These are phyloP conservation scores for Salix caprea DNA, from an alignment of 345 rosid genomes.

Conservation along the genomic window DNA sequence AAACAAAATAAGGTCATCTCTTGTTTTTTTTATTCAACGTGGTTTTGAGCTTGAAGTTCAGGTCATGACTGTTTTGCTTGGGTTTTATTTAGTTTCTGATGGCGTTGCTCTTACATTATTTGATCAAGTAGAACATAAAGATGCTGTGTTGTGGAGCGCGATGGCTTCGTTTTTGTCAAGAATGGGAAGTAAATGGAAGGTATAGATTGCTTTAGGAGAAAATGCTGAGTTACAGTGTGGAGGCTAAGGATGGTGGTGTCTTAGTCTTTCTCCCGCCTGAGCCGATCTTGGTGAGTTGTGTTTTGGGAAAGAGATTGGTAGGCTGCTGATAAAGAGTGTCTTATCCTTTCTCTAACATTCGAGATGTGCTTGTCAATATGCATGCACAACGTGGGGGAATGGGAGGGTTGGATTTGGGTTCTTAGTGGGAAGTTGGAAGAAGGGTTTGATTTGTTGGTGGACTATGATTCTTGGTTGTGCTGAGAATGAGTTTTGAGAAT, in stretches of 20 bases:
- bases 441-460: constrained; percentile 25
- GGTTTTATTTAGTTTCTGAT: constrained; percentile 14
- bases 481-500: constrained; percentile 5
- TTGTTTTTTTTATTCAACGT: constrained; percentile 20
- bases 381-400: constrained; percentile 27
- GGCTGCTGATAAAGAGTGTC: constrained; percentile 13
- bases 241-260: constrained; percentile 20
- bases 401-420: constrained; percentile 5
- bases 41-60: constrained; percentile 22
- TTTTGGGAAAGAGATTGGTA: constrained; percentile 20
- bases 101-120: constrained; percentile 18
- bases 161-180: constrained; percentile 24
- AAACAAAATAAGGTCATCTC: constrained; percentile 7
- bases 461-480: constrained; percentile 6
- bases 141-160: constrained; percentile 31
- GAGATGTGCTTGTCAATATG: constrained; percentile 23
- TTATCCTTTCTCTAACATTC: constrained; percentile 11
- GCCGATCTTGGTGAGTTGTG: constrained; percentile 16
- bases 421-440: constrained; percentile 3
- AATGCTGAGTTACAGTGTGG: constrained; percentile 20
- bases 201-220: constrained; percentile 17
- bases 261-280: constrained; percentile 27
- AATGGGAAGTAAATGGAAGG: constrained; percentile 24
- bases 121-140: constrained; percentile 16
- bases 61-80: constrained; percentile 21